These are phyloP conservation scores for Leccinum olivaceopallidum DNA, from an alignment of 768 basidiomycete genomes.

Conservation along the genomic window DNA sequence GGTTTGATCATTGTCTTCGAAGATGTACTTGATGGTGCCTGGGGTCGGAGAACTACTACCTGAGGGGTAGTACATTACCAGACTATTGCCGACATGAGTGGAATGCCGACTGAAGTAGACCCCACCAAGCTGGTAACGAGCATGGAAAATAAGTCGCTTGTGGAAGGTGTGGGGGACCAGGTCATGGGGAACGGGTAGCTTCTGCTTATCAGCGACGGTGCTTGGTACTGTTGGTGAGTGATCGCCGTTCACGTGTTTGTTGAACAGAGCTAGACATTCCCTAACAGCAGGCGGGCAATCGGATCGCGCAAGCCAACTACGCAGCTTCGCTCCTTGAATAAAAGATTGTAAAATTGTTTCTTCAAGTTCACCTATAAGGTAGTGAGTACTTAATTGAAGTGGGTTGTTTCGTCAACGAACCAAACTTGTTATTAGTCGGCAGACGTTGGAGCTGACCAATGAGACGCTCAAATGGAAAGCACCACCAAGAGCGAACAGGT, in stretches of 20 bases:
- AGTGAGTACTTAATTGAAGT: conserved; percentile 10
- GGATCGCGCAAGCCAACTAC: conserved; percentile 3
- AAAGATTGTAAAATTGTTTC: conserved; percentile 13
- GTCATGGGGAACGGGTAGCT: too few relatives aligned
- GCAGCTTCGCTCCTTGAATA: conserved; percentile 15
- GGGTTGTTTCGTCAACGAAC: conserved; percentile 7
- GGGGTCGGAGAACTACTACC: not conserved
- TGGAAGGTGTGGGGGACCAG: too few relatives aligned
- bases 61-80: not conserved
- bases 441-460: conserved; percentile 39
- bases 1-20: not conserved
- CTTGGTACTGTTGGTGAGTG: too few relatives aligned
- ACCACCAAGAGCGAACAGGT: conserved; percentile 41
- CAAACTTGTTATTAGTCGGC: conserved; percentile 33
- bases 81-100: not conserved
- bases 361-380: conserved; percentile 7
- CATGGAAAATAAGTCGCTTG: not conserved
- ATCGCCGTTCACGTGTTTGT: not conserved
- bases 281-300: conserved; percentile 9
- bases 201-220: too few relatives aligned
- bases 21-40: not conserved
- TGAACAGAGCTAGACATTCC: conserved; percentile 8
- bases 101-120: not conserved
- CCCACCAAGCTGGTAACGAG: not conserved
- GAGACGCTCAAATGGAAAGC: conserved; percentile 38